A percentile compares a stretch with the other conserved stretches of the same genome.
Evolutionary conservation across 176 grass and related monocot species (phyloP).

Genomic region (Tillandsia leiboldiana): DNA sequence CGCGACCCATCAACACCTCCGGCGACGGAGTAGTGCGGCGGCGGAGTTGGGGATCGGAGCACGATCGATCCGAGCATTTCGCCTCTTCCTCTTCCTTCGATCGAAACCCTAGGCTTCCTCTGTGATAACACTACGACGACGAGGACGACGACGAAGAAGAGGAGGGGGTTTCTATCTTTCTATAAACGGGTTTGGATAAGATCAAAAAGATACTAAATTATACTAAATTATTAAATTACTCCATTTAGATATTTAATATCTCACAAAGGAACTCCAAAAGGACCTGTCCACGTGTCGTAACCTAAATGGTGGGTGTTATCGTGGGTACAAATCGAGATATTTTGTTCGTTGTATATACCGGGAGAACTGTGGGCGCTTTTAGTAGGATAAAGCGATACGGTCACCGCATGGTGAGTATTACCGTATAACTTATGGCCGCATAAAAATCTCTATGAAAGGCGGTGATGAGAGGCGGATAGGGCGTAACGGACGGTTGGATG

Average conservation of each 20-base stretch:
- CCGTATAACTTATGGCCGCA: too few species aligned
- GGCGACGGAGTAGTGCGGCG: conserved; percentile 2
- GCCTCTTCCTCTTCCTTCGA: background rate
- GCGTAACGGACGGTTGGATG: too few species aligned
- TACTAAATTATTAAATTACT: too few species aligned
- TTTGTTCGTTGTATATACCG: background rate
- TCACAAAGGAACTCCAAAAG: too few species aligned
- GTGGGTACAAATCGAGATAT: background rate
- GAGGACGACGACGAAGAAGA: too few species aligned
- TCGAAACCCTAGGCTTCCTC: background rate
- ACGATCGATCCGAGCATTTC: conserved; percentile 44
- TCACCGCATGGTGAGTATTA: background rate
- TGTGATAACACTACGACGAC: background rate
- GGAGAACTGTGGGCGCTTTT: conserved; percentile 6
- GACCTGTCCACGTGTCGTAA: too few species aligned
- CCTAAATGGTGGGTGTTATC: background rate
- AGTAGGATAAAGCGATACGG: background rate
- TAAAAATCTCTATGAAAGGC: too few species aligned
- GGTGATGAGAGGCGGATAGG: too few species aligned
- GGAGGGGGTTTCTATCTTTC: too few species aligned
- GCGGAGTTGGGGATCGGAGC: conserved; percentile 19
- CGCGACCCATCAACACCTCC: background rate
- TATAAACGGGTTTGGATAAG: too few species aligned
- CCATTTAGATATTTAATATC: too few species aligned
- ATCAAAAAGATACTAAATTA: too few species aligned